phyloP scores from a whole-genome alignment of 1,284 basidiomycete genomes.

The Meira nashicola region DNA sequence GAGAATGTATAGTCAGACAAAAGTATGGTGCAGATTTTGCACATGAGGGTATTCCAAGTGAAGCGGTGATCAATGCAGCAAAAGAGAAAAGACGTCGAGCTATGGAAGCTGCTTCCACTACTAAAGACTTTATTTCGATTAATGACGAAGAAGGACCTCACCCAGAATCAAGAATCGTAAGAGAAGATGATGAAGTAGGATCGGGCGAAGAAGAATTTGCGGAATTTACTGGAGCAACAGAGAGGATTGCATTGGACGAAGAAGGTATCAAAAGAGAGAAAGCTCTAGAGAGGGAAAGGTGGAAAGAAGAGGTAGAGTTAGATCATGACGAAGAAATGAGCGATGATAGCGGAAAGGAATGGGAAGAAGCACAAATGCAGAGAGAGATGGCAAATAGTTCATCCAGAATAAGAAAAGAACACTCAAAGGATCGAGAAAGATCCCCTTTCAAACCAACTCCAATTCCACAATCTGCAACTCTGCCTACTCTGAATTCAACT shows the following conservation, averaged over 20 bases:
- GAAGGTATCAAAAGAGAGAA: constrained; percentile 24
- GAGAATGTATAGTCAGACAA: background rate
- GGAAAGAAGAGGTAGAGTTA: constrained; percentile 9
- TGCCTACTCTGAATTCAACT: constrained; percentile 36
- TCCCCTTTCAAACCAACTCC: constrained; percentile 32
- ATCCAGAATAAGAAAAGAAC: constrained; percentile 1
- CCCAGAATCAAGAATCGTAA: constrained; percentile 34
- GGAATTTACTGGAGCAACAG: constrained; percentile 42
- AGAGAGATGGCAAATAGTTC: constrained; percentile 19
- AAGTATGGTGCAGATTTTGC: constrained; percentile 14
- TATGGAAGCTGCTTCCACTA: background rate
- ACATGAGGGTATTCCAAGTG: constrained; percentile 27
- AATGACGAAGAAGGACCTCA: constrained; percentile 25
- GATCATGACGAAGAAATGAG: constrained; percentile 68
- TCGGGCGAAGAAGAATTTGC: constrained; percentile 46
- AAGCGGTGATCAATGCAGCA: constrained; percentile 29
- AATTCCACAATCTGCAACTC: constrained; percentile 26
- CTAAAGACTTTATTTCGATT: constrained; percentile 34
- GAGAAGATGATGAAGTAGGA: constrained; percentile 46
- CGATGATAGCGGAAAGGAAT: constrained; percentile 66
- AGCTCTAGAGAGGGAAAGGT: constrained; percentile 24
- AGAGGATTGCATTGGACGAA: constrained; percentile 40
- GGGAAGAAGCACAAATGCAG: constrained; percentile 37
- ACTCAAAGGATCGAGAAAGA: constrained; percentile 12
- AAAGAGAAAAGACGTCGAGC: constrained; percentile 32